Evolutionary conservation across 306 rosid species (phyloP), one percentile per base, ranked within the genome.

Genomic region (Cicer chorassanicum): DNA sequence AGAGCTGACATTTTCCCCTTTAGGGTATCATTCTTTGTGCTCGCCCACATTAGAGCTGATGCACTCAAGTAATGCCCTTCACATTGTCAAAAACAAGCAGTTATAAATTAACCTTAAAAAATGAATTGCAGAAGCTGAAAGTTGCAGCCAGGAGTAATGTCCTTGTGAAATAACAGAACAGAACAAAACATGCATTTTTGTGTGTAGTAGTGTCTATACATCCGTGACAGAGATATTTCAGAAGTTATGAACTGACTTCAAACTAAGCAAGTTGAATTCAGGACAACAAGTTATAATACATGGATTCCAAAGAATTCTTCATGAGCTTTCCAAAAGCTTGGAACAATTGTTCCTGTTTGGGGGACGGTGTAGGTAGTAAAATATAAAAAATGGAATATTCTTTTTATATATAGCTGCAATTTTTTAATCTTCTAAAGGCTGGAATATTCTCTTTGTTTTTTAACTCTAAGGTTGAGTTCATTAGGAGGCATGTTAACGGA

Each of bases 11-110:
- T 90, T 85, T 85, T 94, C 65, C 75, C 83, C 54, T 79, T 82
- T 78, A 94, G 80, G 29, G 3, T 78, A 65, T 72, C 78, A 68
- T 88, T 84, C 15, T 84, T 83, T 65, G 97, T 94, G 79, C 89
- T 89, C 45, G 98, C 93, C 98, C 96, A 94, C 96, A 81, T 89
- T 60, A 69, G 84, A 59, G 98, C 97, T 11, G 96, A 44, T 42
- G 96, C 98, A 40, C 98, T 94, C 86, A 91, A 74, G 87, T 89
- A 94, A 85, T 94, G 98, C 77, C 98, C 98, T 93, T 78, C 84
- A 82, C 73, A 76, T 34, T 14, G 8, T 61, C 24, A 70, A 81
- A 83, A 86, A 46, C 82, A 82, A 72, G 75, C 39, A 70, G 34
- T 34, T 65, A 59, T 53, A 79, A 34, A 54, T 50, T 69, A 57